Conservation (phyloP, 2,329 filamentous ascomycete genomes). For the Paraphoma chrysanthemicola region DNA sequence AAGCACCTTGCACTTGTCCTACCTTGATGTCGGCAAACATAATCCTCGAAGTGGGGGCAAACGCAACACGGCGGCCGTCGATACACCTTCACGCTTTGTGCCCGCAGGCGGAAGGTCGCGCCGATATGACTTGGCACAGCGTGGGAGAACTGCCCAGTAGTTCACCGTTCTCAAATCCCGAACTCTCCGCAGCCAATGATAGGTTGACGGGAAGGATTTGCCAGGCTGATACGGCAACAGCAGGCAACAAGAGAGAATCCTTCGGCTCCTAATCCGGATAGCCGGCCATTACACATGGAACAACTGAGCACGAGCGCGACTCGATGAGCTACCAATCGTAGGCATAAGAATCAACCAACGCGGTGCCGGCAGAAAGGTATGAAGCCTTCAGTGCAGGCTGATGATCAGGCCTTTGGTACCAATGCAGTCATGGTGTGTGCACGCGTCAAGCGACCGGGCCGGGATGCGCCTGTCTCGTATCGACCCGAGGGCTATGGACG, state of each 20-base stretch:
- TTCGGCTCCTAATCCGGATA: constrained; percentile 19
- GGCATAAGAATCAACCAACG: not conserved
- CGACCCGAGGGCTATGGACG: not conserved
- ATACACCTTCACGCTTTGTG: too few relatives aligned
- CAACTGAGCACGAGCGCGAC: not conserved
- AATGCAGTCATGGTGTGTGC: constrained; percentile 3
- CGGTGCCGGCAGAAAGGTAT: not conserved
- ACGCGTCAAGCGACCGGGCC: not conserved
- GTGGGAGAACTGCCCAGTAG: not conserved
- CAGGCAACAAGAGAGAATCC: constrained; percentile 5
- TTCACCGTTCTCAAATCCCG: not conserved
- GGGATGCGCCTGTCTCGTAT: not conserved
- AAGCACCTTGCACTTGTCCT: too few relatives aligned
- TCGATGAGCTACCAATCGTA: not conserved
- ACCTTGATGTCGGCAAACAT: too few relatives aligned
- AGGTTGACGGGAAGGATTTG: not conserved
- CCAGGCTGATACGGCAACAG: constrained; percentile 3
- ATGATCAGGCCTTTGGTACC: not conserved
- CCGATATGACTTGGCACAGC: constrained; percentile 2
- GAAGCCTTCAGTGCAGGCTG: not conserved
- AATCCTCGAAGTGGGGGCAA: too few relatives aligned
- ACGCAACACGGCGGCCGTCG: too few relatives aligned
- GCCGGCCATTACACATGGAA: constrained; percentile 3
- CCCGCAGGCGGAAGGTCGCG: constrained; percentile 2
- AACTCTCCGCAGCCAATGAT: constrained; percentile 6